Conservation (phyloP, 495 filamentous ascomycete species). For the Friedmanniomyces endolithicus region DNA sequence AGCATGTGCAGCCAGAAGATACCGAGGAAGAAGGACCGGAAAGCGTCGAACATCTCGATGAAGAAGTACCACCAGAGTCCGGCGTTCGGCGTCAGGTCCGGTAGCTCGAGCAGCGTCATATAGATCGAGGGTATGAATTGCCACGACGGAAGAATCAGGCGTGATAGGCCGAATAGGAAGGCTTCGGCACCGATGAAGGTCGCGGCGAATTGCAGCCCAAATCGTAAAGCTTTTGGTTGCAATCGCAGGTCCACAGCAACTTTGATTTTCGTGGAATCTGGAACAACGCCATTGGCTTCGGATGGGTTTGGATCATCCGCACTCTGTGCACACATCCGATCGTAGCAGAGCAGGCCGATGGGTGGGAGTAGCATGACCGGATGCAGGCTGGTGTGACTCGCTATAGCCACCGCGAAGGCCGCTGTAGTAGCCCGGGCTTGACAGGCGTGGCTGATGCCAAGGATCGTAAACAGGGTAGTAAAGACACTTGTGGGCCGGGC, state of each 20-base stretch:
- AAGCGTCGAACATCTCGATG: constrained; percentile 98
- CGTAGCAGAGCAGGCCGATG: constrained; percentile 68
- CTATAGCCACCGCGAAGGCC: constrained; percentile 77
- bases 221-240: constrained; percentile 4
- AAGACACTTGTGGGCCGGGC: constrained; percentile 87
- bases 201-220: constrained; percentile 6
- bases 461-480: constrained; percentile 76
- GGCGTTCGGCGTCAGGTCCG: constrained; percentile 87
- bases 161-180: constrained; percentile 56
- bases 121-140: constrained; percentile 83
- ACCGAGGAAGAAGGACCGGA: constrained; percentile 90
- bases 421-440: constrained; percentile 56
- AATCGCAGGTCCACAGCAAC: constrained; percentile 11
- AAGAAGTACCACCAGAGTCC: constrained; percentile 99
- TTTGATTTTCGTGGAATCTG: constrained; percentile 11
- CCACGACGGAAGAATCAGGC: constrained; percentile 62
- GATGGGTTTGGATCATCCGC: background rate
- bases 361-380: constrained; percentile 77
- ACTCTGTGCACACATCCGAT: constrained; percentile 36
- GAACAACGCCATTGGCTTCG: background rate
- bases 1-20: constrained; percentile 95
- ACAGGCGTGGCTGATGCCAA: constrained; percentile 74
- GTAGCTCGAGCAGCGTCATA: constrained; percentile 77
- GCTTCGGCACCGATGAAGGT: constrained; percentile 33
- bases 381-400: constrained; percentile 84